Percentiles rank a stretch among this genome's conserved stretches.
These are phyloP conservation scores for Quercus agrifolia DNA, from an alignment of 306 rosid species.

Conservation along the genomic window DNA sequence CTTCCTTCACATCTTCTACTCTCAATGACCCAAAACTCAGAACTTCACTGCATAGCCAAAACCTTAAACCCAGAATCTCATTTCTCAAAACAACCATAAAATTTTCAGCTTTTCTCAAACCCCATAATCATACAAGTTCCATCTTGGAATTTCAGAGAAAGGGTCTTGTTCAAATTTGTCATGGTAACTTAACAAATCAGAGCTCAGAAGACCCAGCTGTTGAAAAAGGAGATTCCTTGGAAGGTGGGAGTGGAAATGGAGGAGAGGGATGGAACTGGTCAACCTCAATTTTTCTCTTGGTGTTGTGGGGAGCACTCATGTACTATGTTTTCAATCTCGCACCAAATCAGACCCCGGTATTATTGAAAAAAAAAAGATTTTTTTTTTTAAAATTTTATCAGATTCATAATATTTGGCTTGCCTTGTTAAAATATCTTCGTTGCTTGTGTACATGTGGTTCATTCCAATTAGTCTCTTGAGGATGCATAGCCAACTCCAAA, in stretches of 20 bases:
- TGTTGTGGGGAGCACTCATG: constrained; percentile 72
- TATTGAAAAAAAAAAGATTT: not conserved
- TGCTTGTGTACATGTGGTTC: not conserved
- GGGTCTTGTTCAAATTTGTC: constrained; percentile 37
- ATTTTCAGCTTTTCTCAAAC: not conserved
- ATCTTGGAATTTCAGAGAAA: constrained; percentile 11
- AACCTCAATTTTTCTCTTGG: constrained; percentile 65
- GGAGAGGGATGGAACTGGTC: constrained; percentile 72
- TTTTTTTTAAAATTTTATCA: not conserved
- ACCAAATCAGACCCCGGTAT: constrained; percentile 93
- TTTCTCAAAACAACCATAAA: constrained; percentile 1
- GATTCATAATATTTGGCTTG: not conserved
- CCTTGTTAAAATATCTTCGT: not conserved
- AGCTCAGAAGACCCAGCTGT: constrained; percentile 35
- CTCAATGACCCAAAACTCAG: constrained; percentile 13
- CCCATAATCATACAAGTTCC: constrained; percentile 14
- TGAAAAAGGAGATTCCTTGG: constrained; percentile 22
- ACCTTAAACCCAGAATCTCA: constrained; percentile 13
- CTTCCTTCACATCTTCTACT: constrained; percentile 27
- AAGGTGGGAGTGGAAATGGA: constrained; percentile 25
- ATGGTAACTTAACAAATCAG: constrained; percentile 22
- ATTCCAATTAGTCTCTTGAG: too few species aligned
- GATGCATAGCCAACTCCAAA: too few species aligned
- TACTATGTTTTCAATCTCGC: constrained; percentile 68
- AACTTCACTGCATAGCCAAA: constrained; percentile 33